Base-by-base conservation (phyloP, 192 early-diverging fungal genomes). In the Umbelopsis isabellina region DNA sequence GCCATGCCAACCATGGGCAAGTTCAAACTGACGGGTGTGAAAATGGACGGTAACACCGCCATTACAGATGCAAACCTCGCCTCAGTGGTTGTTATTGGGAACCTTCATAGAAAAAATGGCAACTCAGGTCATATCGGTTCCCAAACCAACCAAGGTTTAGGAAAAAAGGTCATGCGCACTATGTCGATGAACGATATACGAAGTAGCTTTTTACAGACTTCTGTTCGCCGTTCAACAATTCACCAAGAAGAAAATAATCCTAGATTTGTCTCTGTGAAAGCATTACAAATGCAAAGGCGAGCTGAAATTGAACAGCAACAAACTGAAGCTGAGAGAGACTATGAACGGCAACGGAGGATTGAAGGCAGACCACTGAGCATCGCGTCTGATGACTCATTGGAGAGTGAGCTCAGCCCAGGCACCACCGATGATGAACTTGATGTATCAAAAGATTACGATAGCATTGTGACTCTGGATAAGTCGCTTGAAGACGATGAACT, bases 61-160 rank as follows among this genome's bases (percentile, higher is more conserved):
- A 58, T 79, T 21, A 46, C 50, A 16, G 73, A 79, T 50, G 70
- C 73, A 9, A 44, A 52, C 12, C 27, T 46, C 0, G 73, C 77
- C 13, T 73, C 77, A 48, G 67, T 79, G 22, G 72, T 79, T n/a
- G 77, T 79, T 3, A 72, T 79, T 50, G 77, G 77, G 0, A 79
- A 68, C 35, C 27, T 75, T 1, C 66, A 49, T 22, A 64, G 49
- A 23, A 46, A 67, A 47, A 46, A 45, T 25, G 33, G 49, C 3
- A 21, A 45, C 30, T 65, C 70, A 1, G 12, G 27, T 8, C 18
- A 61, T 4, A 3, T 61, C 18, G 23, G 18, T 0, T 13, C 27
- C 4, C 27, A 61, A 30, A 25, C 0, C 0, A 61, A 35, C 2
- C 27, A 61, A 35, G 33, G 27, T 4, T 61, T 61, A 18, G 30